phyloP scores from a whole-genome alignment of 2,329 filamentous ascomycete genomes.

The Diaporthe longicolla region DNA sequence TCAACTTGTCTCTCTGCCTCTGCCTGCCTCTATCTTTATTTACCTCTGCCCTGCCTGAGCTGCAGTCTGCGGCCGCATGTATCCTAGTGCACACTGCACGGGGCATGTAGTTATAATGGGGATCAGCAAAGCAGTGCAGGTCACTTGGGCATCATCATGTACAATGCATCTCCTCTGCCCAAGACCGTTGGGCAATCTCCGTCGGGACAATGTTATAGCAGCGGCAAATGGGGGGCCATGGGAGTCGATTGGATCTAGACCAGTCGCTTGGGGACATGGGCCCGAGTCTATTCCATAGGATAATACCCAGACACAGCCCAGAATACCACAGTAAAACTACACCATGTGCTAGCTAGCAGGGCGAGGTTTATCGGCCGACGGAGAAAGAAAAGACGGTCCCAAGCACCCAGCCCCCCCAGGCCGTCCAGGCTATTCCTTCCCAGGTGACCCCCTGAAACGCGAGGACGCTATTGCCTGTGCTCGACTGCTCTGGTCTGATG shows the following conservation, averaged over 20 bases:
- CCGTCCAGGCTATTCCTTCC: slow-evolving; percentile 12
- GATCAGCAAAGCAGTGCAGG: background rate
- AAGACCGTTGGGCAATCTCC: slow-evolving; percentile 17
- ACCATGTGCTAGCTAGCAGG: background rate
- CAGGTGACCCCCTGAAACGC: slow-evolving; percentile 24
- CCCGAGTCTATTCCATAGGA: background rate
- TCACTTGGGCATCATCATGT: background rate
- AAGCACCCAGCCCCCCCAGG: background rate
- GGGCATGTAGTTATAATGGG: background rate
- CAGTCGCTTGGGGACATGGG: background rate
- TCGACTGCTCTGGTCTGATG: slow-evolving; percentile 22
- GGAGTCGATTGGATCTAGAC: slow-evolving; percentile 23
- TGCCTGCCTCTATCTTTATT: background rate
- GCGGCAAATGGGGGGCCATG: background rate
- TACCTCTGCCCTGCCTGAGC: background rate
- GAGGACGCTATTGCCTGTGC: slow-evolving; percentile 17
- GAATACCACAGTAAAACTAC: background rate
- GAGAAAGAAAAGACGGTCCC: slow-evolving; percentile 2
- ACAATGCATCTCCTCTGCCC: background rate
- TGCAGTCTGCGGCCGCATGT: background rate
- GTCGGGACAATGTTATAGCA: slow-evolving; percentile 9
- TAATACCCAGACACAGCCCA: background rate
- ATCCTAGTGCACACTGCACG: background rate
- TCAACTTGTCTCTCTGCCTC: background rate
- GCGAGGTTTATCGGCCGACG: slow-evolving; percentile 22